Percentiles rank a stretch among this genome's conserved stretches.
These are phyloP conservation scores for Tarenaya hassleriana DNA, from an alignment of 345 rosid genomes.

Conservation along the genomic window DNA sequence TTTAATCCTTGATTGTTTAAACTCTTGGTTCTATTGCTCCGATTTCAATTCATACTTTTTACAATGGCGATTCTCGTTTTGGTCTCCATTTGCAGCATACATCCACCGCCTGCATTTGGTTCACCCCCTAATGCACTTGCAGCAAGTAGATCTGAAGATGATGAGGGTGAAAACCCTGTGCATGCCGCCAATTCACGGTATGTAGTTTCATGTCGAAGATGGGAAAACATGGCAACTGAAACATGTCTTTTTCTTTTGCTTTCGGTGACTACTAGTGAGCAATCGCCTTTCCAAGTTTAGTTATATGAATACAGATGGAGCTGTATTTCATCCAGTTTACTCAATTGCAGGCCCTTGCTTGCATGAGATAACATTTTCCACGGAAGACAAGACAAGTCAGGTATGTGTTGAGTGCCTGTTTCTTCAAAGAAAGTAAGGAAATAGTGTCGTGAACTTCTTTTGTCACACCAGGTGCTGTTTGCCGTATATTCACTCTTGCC, in stretches of 20 bases:
- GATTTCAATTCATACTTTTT: background rate
- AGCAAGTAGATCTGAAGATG: constrained; percentile 36
- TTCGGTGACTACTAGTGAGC: background rate
- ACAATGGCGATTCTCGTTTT: constrained; percentile 19
- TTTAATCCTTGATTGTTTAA: background rate
- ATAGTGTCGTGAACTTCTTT: background rate
- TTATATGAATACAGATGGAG: no score
- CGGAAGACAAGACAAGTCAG: constrained; percentile 96
- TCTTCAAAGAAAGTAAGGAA: constrained; percentile 5
- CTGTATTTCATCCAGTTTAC: no score
- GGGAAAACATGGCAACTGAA: no score
- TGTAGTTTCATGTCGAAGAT: constrained; percentile 16
- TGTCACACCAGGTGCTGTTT: no score
- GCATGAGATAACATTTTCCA: constrained; percentile 92
- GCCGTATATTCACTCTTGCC: no score
- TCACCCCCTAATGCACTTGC: constrained; percentile 87
- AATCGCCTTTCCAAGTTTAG: background rate
- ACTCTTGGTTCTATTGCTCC: constrained; percentile 6
- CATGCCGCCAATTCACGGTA: constrained; percentile 74
- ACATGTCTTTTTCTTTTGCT: background rate
- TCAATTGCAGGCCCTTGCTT: constrained; percentile 66
- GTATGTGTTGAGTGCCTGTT: constrained; percentile 33
- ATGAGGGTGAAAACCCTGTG: constrained; percentile 66
- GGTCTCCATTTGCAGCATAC: constrained; percentile 58
- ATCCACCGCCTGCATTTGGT: constrained; percentile 98